Conservation (phyloP, 1,139 yeast species). For the Sugiyamaella xylanicola region DNA sequence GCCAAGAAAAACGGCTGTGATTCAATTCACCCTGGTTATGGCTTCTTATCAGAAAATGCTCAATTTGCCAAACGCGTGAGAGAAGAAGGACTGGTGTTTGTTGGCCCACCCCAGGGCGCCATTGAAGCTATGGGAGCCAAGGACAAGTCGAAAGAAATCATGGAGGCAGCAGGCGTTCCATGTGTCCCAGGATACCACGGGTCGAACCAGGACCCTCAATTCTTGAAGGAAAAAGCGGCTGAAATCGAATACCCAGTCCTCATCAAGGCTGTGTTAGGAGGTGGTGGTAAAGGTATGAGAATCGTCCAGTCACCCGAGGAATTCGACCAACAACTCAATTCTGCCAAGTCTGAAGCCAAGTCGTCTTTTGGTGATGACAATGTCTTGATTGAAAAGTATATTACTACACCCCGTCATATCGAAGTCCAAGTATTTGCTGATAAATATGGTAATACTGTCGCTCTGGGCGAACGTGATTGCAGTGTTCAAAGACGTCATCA, state of each 20-base stretch:
- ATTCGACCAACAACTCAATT: slow-evolving; percentile 42
- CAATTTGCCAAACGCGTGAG: slow-evolving; percentile 47
- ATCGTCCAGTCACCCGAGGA: slow-evolving; percentile 45
- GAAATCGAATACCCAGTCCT: slow-evolving; percentile 52
- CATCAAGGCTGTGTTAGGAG: slow-evolving; percentile 55
- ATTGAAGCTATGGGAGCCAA: slow-evolving; percentile 45
- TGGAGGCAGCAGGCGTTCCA: slow-evolving; percentile 47
- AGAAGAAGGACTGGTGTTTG: slow-evolving; percentile 47
- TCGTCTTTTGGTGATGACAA: slow-evolving; percentile 49
- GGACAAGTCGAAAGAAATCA: slow-evolving; percentile 41
- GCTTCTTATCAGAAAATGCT: slow-evolving; percentile 51
- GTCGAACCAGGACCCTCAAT: slow-evolving; percentile 41
- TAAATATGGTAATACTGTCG: slow-evolving; percentile 48
- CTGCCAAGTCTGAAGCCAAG: slow-evolving; percentile 49
- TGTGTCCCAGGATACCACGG: slow-evolving; percentile 54
- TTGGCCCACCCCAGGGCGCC: slow-evolving; percentile 49
- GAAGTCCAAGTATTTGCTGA: slow-evolving; percentile 54
- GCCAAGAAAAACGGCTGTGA: slow-evolving; percentile 48
- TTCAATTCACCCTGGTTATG: slow-evolving; percentile 53
- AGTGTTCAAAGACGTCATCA: slow-evolving; percentile 54
- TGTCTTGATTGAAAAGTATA: slow-evolving; percentile 51
- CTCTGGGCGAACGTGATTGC: slow-evolving; percentile 53
- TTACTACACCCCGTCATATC: slow-evolving; percentile 50
- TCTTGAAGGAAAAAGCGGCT: slow-evolving; percentile 43
- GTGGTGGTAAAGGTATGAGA: slow-evolving; percentile 56